Conservation (phyloP, 306 rosid species). For the Dryas drummondii region DNA sequence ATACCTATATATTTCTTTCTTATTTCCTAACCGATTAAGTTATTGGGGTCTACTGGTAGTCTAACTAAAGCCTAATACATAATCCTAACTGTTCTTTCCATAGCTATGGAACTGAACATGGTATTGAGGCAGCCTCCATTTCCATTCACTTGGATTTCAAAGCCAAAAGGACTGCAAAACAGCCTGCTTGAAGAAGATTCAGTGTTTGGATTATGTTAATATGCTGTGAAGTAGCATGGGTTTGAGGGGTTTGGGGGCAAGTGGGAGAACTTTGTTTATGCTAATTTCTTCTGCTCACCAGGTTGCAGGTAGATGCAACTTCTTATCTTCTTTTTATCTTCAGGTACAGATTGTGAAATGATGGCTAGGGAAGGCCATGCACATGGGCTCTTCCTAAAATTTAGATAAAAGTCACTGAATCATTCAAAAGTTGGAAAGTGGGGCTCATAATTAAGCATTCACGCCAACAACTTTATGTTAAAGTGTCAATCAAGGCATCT, state of each 20-base stretch:
- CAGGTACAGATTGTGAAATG: neutral
- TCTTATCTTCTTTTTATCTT: neutral
- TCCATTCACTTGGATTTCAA: neutral
- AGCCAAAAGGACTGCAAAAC: neutral
- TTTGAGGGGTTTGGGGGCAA: neutral
- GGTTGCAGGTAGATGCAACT: neutral
- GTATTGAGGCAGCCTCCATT: neutral
- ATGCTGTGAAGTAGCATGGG: no score
- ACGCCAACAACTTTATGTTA: slow-evolving; percentile 24
- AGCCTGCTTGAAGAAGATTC: neutral
- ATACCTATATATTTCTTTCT: no score
- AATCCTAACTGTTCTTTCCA: no score
- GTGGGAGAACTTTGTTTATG: neutral
- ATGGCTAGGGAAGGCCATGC: slow-evolving; percentile 38
- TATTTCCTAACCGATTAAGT: no score
- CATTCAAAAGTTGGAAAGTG: slow-evolving; percentile 25
- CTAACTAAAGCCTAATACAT: no score
- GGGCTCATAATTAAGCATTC: slow-evolving; percentile 31
- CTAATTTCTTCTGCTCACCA: neutral
- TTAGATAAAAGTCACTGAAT: slow-evolving; percentile 21
- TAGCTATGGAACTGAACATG: no score
- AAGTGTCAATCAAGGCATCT: slow-evolving; percentile 18
- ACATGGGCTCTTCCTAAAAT: slow-evolving; percentile 41
- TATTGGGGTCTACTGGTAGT: no score
- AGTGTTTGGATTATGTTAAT: neutral